phyloP scores from a whole-genome alignment of 768 basidiomycete genomes.

The Gloeophyllum trabeum region DNA sequence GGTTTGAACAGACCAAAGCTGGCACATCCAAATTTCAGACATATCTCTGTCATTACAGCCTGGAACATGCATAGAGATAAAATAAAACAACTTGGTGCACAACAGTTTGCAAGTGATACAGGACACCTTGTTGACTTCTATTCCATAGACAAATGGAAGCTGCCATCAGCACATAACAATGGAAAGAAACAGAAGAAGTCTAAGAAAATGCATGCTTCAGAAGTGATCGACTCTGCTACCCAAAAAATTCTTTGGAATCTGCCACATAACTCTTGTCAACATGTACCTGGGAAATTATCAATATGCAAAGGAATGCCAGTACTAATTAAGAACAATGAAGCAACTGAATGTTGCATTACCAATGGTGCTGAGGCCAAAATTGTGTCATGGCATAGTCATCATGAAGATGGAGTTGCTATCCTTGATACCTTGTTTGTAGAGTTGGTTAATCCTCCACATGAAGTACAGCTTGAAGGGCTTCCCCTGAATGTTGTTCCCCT shows the following conservation, averaged over 20 bases:
- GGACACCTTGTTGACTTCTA: constrained; percentile 18
- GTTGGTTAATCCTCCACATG: constrained; percentile 4
- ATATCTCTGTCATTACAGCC: constrained; percentile 26
- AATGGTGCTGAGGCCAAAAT: constrained; percentile 14
- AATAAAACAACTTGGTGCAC: constrained; percentile 20
- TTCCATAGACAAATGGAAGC: constrained; percentile 10
- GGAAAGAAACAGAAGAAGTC: neutral
- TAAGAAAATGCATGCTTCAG: neutral
- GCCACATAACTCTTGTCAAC: constrained; percentile 6
- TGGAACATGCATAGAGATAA: constrained; percentile 23
- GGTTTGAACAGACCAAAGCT: constrained; percentile 4
- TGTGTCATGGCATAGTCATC: constrained; percentile 5
- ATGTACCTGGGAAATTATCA: constrained; percentile 10
- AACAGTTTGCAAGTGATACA: constrained; percentile 21
- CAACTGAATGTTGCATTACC: constrained; percentile 14
- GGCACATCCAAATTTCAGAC: constrained; percentile 11
- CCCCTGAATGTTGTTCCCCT: constrained; percentile 12
- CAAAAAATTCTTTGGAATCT: constrained; percentile 13
- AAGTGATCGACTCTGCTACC: neutral
- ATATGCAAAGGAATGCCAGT: constrained; percentile 14
- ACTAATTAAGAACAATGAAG: constrained; percentile 11
- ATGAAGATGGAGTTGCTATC: neutral
- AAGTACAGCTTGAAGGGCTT: constrained; percentile 6
- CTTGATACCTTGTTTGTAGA: constrained; percentile 8
- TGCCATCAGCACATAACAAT: neutral